A percentile compares a stretch with the other conserved stretches of the same genome.
phyloP scores from a whole-genome alignment of 1,284 basidiomycete genomes.

The Malassezia sp. region DNA sequence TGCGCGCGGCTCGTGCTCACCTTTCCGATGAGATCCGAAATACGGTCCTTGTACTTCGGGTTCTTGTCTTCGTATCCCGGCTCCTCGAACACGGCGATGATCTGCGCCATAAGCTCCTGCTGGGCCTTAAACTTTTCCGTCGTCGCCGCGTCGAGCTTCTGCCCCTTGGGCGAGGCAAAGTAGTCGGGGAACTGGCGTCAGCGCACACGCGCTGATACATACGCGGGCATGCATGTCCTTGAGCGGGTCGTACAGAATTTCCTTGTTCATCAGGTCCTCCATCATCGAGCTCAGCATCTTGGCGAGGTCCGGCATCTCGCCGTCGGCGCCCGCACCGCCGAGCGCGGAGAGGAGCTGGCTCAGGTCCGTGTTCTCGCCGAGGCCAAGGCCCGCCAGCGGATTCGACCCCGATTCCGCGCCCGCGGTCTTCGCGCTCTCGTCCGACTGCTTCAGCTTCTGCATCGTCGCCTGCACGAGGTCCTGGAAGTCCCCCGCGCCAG shows the following conservation, averaged over 20 bases:
- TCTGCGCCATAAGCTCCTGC: constrained; percentile 55
- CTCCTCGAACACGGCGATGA: constrained; percentile 65
- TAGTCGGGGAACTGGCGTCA: constrained; percentile 65
- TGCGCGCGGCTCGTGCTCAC: no score
- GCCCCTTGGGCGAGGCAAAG: constrained; percentile 51
- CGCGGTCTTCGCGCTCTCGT: constrained; percentile 2
- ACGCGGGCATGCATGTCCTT: constrained; percentile 53
- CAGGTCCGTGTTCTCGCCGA: constrained; percentile 45
- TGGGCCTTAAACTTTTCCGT: constrained; percentile 62
- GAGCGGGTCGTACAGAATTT: constrained; percentile 81
- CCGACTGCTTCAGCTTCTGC: constrained; percentile 63
- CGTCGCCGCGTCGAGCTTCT: constrained; percentile 55
- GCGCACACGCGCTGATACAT: neutral
- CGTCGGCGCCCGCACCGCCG: constrained; percentile 37
- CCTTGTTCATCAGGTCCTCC: constrained; percentile 84
- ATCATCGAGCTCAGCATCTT: constrained; percentile 80
- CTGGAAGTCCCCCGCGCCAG: constrained; percentile 66
- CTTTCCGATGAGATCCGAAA: constrained; percentile 67
- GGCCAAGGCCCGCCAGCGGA: constrained; percentile 48
- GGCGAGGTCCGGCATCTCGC: constrained; percentile 50
- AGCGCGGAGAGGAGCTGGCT: constrained; percentile 47
- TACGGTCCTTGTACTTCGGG: constrained; percentile 51
- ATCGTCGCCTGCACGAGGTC: constrained; percentile 65
- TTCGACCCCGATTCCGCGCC: constrained; percentile 41
- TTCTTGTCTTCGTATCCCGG: constrained; percentile 54